These are phyloP conservation scores for Pichia scutulata DNA, from an alignment of 805 yeast genomes.

Conservation along the genomic window DNA sequence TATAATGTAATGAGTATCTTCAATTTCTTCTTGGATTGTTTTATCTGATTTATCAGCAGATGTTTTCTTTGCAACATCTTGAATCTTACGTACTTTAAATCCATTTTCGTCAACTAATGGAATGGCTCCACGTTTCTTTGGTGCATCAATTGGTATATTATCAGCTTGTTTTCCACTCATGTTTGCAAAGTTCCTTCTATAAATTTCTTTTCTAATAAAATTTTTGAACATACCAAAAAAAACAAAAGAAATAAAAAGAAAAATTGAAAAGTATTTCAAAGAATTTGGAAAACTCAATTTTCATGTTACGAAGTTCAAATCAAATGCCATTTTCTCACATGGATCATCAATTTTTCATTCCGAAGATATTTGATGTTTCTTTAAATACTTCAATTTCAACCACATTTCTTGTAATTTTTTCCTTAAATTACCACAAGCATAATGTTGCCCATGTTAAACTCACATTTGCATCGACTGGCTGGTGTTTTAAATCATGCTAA, in stretches of 20 bases:
- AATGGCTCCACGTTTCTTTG: slow-evolving; percentile 7
- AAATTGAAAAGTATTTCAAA: neutral
- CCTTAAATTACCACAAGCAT: too few relatives aligned
- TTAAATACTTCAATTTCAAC: too few relatives aligned
- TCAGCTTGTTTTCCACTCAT: neutral
- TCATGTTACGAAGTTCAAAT: neutral
- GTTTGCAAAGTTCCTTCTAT: neutral
- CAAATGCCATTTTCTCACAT: neutral
- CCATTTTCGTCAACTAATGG: slow-evolving; percentile 35
- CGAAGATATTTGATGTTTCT: neutral
- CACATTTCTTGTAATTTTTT: neutral
- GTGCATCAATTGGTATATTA: neutral
- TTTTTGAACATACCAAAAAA: neutral
- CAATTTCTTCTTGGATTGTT: slow-evolving; percentile 45
- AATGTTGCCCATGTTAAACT: slow-evolving; percentile 1
- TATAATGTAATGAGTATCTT: slow-evolving; percentile 47
- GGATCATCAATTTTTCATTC: neutral
- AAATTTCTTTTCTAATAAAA: neutral
- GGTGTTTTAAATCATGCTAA: slow-evolving; percentile 15
- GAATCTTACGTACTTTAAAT: slow-evolving; percentile 38
- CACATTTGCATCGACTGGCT: slow-evolving; percentile 10
- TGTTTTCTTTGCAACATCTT: slow-evolving; percentile 35
- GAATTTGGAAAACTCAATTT: neutral
- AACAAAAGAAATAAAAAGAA: neutral
- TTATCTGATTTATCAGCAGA: slow-evolving; percentile 32